phyloP scores from a whole-genome alignment of 169 alveolate genomes.

The Plasmodium gallinaceum region DNA sequence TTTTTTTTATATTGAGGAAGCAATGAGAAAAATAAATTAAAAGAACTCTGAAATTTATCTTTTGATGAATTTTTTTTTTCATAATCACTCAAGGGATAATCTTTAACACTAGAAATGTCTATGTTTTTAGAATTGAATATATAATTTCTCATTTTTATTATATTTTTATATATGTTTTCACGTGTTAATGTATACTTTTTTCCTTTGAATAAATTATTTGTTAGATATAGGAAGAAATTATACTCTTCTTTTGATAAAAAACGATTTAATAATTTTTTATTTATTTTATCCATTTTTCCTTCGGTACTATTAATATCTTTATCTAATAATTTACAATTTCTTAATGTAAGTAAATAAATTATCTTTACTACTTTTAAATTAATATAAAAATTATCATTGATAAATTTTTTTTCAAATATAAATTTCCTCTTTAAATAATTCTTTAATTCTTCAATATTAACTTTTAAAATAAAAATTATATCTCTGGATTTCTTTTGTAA shows the following conservation, averaged over 20 bases:
- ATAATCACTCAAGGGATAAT: not conserved
- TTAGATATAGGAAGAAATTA: conserved; percentile 34
- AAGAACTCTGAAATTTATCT: conserved; percentile 1
- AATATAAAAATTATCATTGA: conserved; percentile 41
- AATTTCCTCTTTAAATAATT: conserved; percentile 37
- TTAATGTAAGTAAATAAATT: conserved; percentile 39
- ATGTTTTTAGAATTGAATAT: conserved; percentile 17
- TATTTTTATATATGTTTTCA: conserved; percentile 13
- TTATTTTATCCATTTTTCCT: conserved; percentile 2
- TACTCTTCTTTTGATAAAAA: conserved; percentile 13
- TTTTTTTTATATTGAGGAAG: conserved; percentile 37
- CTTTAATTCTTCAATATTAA: conserved; percentile 36
- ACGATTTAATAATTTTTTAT: conserved; percentile 8
- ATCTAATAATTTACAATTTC: conserved; percentile 26
- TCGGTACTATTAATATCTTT: conserved; percentile 6
- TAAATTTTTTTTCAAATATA: conserved; percentile 64
- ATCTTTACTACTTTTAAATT: conserved; percentile 36
- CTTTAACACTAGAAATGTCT: not conserved
- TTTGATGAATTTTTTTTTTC: not conserved
- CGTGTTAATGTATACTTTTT: conserved; percentile 7
- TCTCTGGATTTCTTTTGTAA: conserved; percentile 33
- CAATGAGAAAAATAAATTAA: conserved; percentile 28
- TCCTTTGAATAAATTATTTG: conserved; percentile 48
- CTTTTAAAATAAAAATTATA: conserved; percentile 62
- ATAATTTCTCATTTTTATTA: conserved; percentile 37